A percentile compares a stretch with the other conserved stretches of the same genome.
phyloP scores from a whole-genome alignment of 805 yeast species.

The Candida maesae region DNA sequence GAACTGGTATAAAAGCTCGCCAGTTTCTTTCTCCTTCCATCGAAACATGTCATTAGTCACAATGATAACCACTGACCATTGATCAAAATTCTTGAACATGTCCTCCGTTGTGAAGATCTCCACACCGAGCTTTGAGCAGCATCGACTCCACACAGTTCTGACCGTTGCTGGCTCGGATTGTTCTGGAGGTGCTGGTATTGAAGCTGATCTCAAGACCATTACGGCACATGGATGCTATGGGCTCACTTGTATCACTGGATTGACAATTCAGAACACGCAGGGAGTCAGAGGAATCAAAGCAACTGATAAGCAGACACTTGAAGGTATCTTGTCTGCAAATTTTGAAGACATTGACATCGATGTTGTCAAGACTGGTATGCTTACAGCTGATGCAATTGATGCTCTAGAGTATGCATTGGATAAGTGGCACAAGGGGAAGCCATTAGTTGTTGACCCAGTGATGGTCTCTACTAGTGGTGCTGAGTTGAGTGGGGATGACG shows the following conservation, averaged over 20 bases:
- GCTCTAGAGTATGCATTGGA: conserved; percentile 55
- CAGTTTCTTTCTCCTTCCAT: too few relatives aligned
- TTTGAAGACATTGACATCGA: conserved; percentile 58
- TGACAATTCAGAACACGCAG: conserved; percentile 74
- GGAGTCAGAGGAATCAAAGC: conserved; percentile 39
- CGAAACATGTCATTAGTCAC: too few relatives aligned
- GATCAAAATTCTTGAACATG: too few relatives aligned
- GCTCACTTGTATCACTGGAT: conserved; percentile 69
- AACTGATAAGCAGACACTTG: conserved; percentile 42
- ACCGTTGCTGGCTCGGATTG: conserved; percentile 74
- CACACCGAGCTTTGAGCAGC: background rate
- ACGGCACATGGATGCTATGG: conserved; percentile 75
- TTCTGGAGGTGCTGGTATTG: conserved; percentile 91
- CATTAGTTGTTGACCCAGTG: conserved; percentile 76
- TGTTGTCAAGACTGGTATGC: conserved; percentile 77
- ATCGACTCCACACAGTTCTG: conserved; percentile 31
- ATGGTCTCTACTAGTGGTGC: conserved; percentile 80
- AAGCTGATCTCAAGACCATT: conserved; percentile 81
- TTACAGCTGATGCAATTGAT: conserved; percentile 19
- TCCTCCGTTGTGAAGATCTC: conserved; percentile 1
- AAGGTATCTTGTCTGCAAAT: conserved; percentile 47
- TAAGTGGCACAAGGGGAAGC: conserved; percentile 28
- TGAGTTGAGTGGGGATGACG: conserved; percentile 44
- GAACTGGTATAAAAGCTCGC: background rate
- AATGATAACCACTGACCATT: too few relatives aligned